phyloP scores from a whole-genome alignment of 176 grass and related monocot genomes.

The Musa itinerans region DNA sequence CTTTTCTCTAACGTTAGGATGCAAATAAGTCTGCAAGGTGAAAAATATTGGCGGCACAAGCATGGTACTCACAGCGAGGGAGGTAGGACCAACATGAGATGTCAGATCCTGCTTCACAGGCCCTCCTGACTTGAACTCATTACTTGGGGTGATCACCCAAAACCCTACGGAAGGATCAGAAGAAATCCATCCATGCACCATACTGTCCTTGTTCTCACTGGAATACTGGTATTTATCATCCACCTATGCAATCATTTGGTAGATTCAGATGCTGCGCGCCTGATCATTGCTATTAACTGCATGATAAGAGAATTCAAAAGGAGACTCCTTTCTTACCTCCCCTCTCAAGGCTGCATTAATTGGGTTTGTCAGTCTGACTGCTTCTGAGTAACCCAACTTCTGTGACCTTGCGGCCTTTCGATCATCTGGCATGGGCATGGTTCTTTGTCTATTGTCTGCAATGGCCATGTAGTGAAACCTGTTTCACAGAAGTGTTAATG shows the following conservation, averaged over 20 bases:
- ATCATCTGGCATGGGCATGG: no score
- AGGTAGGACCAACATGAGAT: slow-evolving; percentile 88
- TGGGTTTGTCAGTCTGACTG: slow-evolving; percentile 65
- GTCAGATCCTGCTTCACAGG: slow-evolving; percentile 81
- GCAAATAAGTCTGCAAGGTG: slow-evolving; percentile 16
- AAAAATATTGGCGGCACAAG: no score
- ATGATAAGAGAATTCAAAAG: not conserved
- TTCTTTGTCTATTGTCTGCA: no score
- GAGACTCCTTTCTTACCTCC: slow-evolving; percentile 41
- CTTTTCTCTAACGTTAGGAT: not conserved
- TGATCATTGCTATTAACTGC: not conserved
- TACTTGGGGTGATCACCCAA: slow-evolving; percentile 83
- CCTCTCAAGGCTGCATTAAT: slow-evolving; percentile 54
- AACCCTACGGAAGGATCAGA: slow-evolving; percentile 69
- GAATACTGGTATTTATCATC: slow-evolving; percentile 98
- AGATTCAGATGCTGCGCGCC: not conserved
- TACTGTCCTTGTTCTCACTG: slow-evolving; percentile 56
- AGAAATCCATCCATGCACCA: slow-evolving; percentile 80
- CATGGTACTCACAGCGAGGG: not conserved
- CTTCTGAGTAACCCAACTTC: slow-evolving; percentile 64
- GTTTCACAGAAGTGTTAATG: no score
- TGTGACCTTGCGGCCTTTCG: no score
- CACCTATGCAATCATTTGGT: slow-evolving; percentile 21
- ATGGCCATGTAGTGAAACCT: no score
- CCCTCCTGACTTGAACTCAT: slow-evolving; percentile 65